phyloP scores from a whole-genome alignment of 2,329 filamentous ascomycete genomes.

The Coniella vitis region DNA sequence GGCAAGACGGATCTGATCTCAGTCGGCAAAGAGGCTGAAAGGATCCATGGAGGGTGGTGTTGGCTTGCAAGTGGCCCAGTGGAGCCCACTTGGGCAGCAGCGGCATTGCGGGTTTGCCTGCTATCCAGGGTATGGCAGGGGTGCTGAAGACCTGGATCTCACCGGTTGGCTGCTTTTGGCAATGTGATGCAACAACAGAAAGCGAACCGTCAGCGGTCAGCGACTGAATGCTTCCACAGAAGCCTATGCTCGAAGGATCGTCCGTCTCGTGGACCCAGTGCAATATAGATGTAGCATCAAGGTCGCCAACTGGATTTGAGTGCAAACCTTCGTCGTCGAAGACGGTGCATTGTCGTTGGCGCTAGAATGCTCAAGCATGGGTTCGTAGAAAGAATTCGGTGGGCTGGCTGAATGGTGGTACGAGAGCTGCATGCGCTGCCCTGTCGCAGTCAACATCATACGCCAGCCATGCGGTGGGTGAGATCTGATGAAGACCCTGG shows the following conservation, averaged over 20 bases:
- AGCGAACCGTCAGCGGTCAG: constrained; percentile 2
- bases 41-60: neutral
- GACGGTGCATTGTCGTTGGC: too few relatives aligned
- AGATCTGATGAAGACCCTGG: neutral
- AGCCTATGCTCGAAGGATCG: neutral
- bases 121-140: constrained; percentile 9
- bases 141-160: neutral
- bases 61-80: neutral
- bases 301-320: too few relatives aligned
- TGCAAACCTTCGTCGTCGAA: too few relatives aligned
- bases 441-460: neutral
- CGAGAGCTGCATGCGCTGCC: neutral
- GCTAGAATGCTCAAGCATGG: too few relatives aligned
- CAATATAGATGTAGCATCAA: too few relatives aligned
- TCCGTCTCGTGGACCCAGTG: too few relatives aligned
- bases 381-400: neutral
- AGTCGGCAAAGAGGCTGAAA: neutral
- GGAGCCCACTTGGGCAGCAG: constrained; percentile 5
- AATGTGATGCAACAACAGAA: constrained; percentile 12
- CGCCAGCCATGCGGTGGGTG: too few relatives aligned
- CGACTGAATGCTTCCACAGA: neutral
- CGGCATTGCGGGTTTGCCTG: constrained; percentile 3
- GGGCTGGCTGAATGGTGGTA: neutral
- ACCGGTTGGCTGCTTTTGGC: constrained; percentile 12
- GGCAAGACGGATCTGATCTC: constrained; percentile 11